phyloP scores from a whole-genome alignment of 169 alveolate genomes.

The Miamiensis avidus region DNA sequence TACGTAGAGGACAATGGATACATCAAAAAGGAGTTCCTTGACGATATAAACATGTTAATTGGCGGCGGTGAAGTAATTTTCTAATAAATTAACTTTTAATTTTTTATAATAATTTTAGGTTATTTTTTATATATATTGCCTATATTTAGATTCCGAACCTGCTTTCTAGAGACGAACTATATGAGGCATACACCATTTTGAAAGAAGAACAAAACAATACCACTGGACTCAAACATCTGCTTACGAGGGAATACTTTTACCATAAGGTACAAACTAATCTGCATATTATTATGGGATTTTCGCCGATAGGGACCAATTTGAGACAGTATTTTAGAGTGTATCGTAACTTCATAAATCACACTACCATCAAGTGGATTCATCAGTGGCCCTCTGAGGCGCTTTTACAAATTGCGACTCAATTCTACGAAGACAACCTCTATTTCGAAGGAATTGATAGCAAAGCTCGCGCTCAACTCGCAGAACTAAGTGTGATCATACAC shows the following conservation, averaged over 20 bases:
- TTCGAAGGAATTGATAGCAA: background rate
- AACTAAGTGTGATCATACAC: background rate
- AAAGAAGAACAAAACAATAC: background rate
- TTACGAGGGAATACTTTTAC: background rate
- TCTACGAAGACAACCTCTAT: background rate
- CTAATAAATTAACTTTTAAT: too few relatives aligned
- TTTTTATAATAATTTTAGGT: too few relatives aligned
- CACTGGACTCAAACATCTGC: background rate
- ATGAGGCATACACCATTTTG: too few relatives aligned
- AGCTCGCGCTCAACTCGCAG: too few relatives aligned
- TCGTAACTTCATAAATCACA: background rate
- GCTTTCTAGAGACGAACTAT: background rate
- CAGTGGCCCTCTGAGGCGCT: background rate
- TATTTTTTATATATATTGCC: too few relatives aligned
- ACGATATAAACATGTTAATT: constrained; percentile 67
- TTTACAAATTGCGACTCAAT: background rate
- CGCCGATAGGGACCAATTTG: background rate
- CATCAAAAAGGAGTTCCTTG: constrained; percentile 70
- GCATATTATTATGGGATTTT: background rate
- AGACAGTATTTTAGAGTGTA: background rate
- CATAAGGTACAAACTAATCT: background rate
- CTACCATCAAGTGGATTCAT: background rate
- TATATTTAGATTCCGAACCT: background rate
- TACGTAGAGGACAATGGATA: constrained; percentile 68
- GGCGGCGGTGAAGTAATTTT: constrained; percentile 73